These are phyloP conservation scores for Straminergon stramineum DNA, from an alignment of 225 moss, liverwort and hornwort genomes.

Conservation along the genomic window DNA sequence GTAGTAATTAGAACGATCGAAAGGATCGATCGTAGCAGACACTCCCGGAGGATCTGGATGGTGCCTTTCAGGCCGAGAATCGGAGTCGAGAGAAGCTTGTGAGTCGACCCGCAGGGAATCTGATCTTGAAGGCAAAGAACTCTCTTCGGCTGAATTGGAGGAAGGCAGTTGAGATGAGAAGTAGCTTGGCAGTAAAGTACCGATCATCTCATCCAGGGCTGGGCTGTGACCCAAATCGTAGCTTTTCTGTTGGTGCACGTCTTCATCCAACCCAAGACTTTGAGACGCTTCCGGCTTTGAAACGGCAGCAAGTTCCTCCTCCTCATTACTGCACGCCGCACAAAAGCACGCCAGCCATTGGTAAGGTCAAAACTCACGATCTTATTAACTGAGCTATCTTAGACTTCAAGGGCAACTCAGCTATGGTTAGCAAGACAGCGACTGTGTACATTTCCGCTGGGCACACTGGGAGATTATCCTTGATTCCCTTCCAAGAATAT, in stretches of 20 bases:
- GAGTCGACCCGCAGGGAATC: neutral
- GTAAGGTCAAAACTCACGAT: neutral
- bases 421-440: neutral
- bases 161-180: constrained; percentile 6
- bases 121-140: neutral
- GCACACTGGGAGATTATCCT: neutral
- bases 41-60: neutral
- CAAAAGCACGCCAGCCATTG: neutral
- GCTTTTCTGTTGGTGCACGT: neutral
- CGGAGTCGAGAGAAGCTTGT: neutral
- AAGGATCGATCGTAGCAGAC: neutral
- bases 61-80: neutral
- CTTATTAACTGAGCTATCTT: neutral
- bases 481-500: neutral
- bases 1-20: neutral
- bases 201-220: constrained; percentile 31
- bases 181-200: constrained; percentile 35
- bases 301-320: neutral
- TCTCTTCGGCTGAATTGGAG: neutral
- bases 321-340: constrained; percentile 3
- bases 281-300: neutral
- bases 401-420: neutral
- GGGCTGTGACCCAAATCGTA: constrained; percentile 17
- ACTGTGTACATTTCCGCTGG: neutral
- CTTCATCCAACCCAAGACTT: neutral